Evolutionary conservation across 768 basidiomycete species (phyloP).

Genomic region (Mycena chlorophos): DNA sequence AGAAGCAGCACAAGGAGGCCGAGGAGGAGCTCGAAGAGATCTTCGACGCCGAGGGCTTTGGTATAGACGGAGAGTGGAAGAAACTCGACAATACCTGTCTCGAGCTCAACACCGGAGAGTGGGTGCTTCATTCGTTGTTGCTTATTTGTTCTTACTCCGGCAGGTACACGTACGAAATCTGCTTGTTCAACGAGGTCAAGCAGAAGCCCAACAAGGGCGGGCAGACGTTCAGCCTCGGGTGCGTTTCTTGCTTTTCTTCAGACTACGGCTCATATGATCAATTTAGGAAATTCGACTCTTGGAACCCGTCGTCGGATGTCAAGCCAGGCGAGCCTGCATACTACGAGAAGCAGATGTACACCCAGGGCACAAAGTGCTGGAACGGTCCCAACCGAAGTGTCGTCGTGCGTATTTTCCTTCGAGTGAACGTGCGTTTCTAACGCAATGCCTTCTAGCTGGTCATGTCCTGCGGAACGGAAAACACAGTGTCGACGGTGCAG

Average conservation of each 20-base stretch:
- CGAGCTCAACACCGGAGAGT: constrained; percentile 87
- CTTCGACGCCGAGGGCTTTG: constrained; percentile 66
- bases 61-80: constrained; percentile 90
- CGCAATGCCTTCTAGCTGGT: constrained; percentile 60
- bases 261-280: background rate
- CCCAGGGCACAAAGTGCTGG: constrained; percentile 88
- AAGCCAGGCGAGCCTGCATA: constrained; percentile 66
- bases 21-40: constrained; percentile 64
- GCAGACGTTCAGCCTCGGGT: constrained; percentile 80
- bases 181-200: constrained; percentile 83
- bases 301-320: constrained; percentile 67
- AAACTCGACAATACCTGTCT: constrained; percentile 85
- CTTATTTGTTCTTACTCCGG: background rate
- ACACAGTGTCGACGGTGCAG: constrained; percentile 69
- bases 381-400: constrained; percentile 91
- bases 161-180: constrained; percentile 94
- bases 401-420: constrained; percentile 47
- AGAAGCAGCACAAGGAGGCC: constrained; percentile 54
- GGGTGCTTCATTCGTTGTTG: constrained; percentile 39
- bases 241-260: constrained; percentile 27
- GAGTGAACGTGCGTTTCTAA: constrained; percentile 8
- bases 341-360: constrained; percentile 82
- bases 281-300: constrained; percentile 79
- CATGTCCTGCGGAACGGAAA: constrained; percentile 83
- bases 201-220: constrained; percentile 89